Conservation (phyloP, 495 filamentous ascomycete genomes). For the Aspergillus diversus region DNA sequence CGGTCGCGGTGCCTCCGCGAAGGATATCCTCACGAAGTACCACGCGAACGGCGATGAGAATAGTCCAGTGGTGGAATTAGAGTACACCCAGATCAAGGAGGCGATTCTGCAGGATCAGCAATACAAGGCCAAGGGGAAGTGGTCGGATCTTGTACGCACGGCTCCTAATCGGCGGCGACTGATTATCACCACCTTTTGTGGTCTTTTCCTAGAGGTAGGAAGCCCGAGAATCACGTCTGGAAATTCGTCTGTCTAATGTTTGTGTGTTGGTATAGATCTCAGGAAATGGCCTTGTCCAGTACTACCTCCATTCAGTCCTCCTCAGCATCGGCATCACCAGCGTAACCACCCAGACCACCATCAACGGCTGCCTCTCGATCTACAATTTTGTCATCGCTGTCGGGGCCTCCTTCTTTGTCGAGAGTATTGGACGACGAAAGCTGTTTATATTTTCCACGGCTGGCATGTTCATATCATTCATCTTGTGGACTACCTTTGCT, state of each 20-base stretch:
- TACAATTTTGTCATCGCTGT: constrained; percentile 5
- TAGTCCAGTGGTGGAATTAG: background rate
- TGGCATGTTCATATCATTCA: constrained; percentile 4
- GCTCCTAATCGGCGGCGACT: constrained; percentile 1
- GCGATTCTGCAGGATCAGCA: constrained; percentile 7
- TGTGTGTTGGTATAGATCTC: constrained; percentile 3
- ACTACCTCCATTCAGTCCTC: constrained; percentile 6
- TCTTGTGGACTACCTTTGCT: constrained; percentile 13
- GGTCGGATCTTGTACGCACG: background rate
- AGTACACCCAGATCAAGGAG: constrained; percentile 12
- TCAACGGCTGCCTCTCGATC: constrained; percentile 9
- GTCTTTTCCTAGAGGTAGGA: constrained; percentile 10
- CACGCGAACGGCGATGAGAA: constrained; percentile 7
- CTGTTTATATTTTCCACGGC: constrained; percentile 7
- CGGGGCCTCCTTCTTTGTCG: background rate
- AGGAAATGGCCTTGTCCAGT: constrained; percentile 3
- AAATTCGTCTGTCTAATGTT: background rate
- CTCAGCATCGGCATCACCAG: constrained; percentile 8
- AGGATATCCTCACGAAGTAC: constrained; percentile 9
- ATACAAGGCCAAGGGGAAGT: constrained; percentile 6
- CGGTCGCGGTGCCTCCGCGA: constrained; percentile 1
- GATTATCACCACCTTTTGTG: constrained; percentile 12
- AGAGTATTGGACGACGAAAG: constrained; percentile 2
- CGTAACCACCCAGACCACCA: background rate
- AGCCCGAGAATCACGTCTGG: background rate